Evolutionary conservation across 371 early-diverging fungal genomes (phyloP).

Genomic region (Mucor mucedo): DNA sequence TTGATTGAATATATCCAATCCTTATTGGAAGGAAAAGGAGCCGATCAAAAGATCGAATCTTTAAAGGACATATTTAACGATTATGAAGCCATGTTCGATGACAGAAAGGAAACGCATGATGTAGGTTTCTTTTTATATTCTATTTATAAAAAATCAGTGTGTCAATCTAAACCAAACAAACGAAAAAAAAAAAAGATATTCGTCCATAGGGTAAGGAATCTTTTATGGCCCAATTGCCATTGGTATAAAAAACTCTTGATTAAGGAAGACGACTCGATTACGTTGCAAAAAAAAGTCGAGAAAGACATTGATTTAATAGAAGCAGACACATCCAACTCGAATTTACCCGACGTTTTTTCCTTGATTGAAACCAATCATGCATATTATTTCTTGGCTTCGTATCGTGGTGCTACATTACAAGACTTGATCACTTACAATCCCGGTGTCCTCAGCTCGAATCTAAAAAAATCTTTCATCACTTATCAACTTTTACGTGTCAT

Average conservation of each 20-base stretch:
- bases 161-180: not conserved
- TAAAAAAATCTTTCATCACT: constrained; percentile 65
- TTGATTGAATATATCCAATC: constrained; percentile 29
- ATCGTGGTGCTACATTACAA: constrained; percentile 64
- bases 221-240: constrained; percentile 52
- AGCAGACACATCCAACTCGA: constrained; percentile 45
- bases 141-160: not conserved
- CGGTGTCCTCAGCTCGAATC: constrained; percentile 63
- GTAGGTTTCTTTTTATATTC: not conserved
- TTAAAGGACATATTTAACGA: constrained; percentile 27
- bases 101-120: not conserved
- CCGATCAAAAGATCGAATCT: constrained; percentile 31
- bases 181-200: constrained; percentile 26
- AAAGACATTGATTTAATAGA: not conserved
- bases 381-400: constrained; percentile 62
- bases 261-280: constrained; percentile 24
- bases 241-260: constrained; percentile 28
- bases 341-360: constrained; percentile 62
- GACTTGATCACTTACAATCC: constrained; percentile 69
- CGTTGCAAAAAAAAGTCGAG: constrained; percentile 21
- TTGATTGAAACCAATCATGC: constrained; percentile 62
- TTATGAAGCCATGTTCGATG: constrained; percentile 15
- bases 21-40: constrained; percentile 34
- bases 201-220: constrained; percentile 37
- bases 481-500: constrained; percentile 62